These are phyloP conservation scores for Neofusicoccum sp. DNA, from an alignment of 2,329 filamentous ascomycete species.

Conservation along the genomic window DNA sequence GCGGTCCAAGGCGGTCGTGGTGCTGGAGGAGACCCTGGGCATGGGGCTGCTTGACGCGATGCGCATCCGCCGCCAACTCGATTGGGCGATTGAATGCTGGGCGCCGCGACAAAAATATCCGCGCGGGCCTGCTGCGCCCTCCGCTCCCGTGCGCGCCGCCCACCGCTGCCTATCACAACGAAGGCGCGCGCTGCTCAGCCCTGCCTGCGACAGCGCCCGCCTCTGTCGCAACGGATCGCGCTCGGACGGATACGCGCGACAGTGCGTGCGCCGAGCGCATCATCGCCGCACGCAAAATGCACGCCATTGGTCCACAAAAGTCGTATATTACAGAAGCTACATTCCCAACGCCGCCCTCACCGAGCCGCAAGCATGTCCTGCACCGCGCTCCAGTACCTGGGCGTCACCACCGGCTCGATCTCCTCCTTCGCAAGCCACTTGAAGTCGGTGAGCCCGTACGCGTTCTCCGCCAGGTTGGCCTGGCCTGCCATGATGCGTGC, in stretches of 20 bases:
- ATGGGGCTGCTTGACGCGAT: constrained; percentile 5
- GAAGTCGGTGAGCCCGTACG: constrained; percentile 74
- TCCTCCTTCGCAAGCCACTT: constrained; percentile 92
- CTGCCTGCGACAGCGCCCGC: constrained; percentile 4
- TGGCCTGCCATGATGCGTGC: constrained; percentile 96
- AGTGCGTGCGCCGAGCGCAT: constrained; percentile 12
- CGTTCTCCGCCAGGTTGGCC: constrained; percentile 71
- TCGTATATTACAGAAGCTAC: constrained; percentile 16
- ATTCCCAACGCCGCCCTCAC: constrained; percentile 41
- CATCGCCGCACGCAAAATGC: background rate
- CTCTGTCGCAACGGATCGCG: constrained; percentile 3
- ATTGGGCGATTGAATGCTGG: constrained; percentile 15
- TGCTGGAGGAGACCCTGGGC: constrained; percentile 5
- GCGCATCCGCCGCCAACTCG: constrained; percentile 14
- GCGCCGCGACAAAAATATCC: constrained; percentile 7
- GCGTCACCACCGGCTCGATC: constrained; percentile 64
- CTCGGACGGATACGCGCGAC: constrained; percentile 8
- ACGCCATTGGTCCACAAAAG: background rate
- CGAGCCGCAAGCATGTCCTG: constrained; percentile 81
- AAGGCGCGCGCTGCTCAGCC: background rate
- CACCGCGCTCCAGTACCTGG: constrained; percentile 70
- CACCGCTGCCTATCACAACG: background rate
- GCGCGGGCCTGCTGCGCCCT: background rate
- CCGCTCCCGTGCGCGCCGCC: background rate
- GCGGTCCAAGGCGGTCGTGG: constrained; percentile 12